Conservation (phyloP, 2,329 filamentous ascomycete species). For the Ilyonectria destructans region DNA sequence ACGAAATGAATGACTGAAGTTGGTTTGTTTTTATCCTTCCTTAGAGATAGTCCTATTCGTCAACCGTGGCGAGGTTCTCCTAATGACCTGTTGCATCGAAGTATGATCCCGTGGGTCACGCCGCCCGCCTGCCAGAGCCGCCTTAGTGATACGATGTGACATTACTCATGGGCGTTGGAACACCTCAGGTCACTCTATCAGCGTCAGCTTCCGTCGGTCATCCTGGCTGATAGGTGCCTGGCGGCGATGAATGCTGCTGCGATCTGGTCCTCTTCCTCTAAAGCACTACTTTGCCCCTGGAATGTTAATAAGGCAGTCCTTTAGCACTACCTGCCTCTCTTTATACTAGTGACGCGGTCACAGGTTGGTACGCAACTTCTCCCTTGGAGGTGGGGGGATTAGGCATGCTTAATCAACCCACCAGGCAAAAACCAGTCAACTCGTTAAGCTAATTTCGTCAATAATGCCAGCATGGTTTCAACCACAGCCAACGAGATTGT, state of each 20-base stretch:
- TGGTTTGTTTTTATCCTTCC: neutral
- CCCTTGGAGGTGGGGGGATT: neutral
- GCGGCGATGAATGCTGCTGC: constrained; percentile 40
- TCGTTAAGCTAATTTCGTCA: neutral
- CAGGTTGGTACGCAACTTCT: neutral
- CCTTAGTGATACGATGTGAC: neutral
- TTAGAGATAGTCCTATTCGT: neutral
- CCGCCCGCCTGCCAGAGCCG: neutral
- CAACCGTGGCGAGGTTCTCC: neutral
- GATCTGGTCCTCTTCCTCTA: constrained; percentile 30
- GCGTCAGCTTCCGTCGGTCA: constrained; percentile 24
- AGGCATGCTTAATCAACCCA: neutral
- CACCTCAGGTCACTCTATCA: constrained; percentile 14
- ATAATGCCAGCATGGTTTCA: neutral
- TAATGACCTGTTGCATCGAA: neutral
- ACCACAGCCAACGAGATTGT: neutral
- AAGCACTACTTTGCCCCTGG: constrained; percentile 33
- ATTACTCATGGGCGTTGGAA: constrained; percentile 8
- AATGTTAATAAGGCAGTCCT: no score
- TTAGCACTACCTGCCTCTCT: constrained; percentile 28
- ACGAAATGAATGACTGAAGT: neutral
- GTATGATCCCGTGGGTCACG: neutral
- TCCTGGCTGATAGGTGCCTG: constrained; percentile 43
- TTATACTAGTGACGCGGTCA: constrained; percentile 5
- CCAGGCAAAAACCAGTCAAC: neutral